Conservation (phyloP, 805 yeast genomes). For the Saccharomycopsis schoenii region DNA sequence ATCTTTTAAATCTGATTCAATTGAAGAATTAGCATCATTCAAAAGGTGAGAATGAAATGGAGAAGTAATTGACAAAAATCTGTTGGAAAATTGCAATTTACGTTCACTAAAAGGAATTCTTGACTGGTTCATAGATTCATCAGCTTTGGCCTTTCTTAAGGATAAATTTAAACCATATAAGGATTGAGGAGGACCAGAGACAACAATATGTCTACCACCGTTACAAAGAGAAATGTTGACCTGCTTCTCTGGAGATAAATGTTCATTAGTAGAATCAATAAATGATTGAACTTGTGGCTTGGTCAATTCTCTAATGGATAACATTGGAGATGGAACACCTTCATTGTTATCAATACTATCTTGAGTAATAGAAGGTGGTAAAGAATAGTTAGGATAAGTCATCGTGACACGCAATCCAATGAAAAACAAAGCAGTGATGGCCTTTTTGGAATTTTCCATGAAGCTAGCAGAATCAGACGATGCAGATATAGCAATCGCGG, state of each 20-base stretch:
- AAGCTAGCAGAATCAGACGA: conserved; percentile 80
- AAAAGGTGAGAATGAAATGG: conserved; percentile 94
- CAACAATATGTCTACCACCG: conserved; percentile 93
- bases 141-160: conserved; percentile 89
- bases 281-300: conserved; percentile 66
- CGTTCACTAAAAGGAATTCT: conserved; percentile 91
- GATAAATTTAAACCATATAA: conserved; percentile 89
- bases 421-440: conserved; percentile 79
- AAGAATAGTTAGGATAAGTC: conserved; percentile 85
- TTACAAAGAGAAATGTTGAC: conserved; percentile 84
- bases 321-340: conserved; percentile 97
- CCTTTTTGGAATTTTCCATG: conserved; percentile 58
- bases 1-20: conserved; percentile 58
- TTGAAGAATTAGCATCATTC: conserved; percentile 56
- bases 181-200: conserved; percentile 97
- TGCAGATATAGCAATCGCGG: conserved; percentile 84
- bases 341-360: conserved; percentile 91
- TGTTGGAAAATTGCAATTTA: conserved; percentile 83
- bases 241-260: conserved; percentile 85
- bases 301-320: conserved; percentile 83
- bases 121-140: conserved; percentile 89
- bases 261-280: conserved; percentile 83
- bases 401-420: conserved; percentile 88
- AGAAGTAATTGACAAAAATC: conserved; percentile 90
- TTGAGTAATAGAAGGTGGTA: conserved; percentile 87